Evolutionary conservation across 75 land plant species (phyloP).

Genomic region (Isoetes taiwanensis): DNA sequence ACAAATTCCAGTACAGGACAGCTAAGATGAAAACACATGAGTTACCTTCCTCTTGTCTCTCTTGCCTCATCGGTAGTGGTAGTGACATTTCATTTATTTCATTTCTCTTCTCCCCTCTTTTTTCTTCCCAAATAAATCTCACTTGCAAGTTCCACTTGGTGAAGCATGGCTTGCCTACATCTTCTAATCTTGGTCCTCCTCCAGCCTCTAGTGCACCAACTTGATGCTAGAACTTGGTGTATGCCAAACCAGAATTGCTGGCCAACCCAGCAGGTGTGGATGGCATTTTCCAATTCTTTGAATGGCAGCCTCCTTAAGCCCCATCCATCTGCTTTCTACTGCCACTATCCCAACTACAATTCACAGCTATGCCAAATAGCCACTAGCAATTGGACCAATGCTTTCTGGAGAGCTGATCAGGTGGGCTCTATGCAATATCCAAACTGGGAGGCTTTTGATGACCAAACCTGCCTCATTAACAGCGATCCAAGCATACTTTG

Average conservation of each 20-base stretch:
- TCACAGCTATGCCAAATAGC: not conserved
- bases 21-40: too few species aligned
- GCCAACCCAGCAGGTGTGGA: not conserved
- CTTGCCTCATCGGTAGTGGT: too few species aligned
- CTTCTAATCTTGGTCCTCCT: too few species aligned
- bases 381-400: not conserved
- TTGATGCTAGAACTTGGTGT: too few species aligned
- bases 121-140: too few species aligned
- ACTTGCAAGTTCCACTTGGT: too few species aligned
- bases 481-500: not conserved
- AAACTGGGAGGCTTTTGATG: not conserved
- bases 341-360: not conserved
- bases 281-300: not conserved
- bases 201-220: too few species aligned
- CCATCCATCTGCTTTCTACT: not conserved
- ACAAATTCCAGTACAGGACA: too few species aligned
- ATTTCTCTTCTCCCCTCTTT: too few species aligned
- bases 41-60: too few species aligned
- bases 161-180: too few species aligned
- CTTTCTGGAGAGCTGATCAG: constrained; percentile 5
- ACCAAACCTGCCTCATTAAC: not conserved
- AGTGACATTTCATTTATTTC: too few species aligned
- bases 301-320: not conserved
- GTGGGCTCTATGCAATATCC: constrained; percentile 2
- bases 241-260: not conserved